Base-by-base conservation (phyloP, 495 filamentous ascomycete species). In the Penicillium simplicissimum region DNA sequence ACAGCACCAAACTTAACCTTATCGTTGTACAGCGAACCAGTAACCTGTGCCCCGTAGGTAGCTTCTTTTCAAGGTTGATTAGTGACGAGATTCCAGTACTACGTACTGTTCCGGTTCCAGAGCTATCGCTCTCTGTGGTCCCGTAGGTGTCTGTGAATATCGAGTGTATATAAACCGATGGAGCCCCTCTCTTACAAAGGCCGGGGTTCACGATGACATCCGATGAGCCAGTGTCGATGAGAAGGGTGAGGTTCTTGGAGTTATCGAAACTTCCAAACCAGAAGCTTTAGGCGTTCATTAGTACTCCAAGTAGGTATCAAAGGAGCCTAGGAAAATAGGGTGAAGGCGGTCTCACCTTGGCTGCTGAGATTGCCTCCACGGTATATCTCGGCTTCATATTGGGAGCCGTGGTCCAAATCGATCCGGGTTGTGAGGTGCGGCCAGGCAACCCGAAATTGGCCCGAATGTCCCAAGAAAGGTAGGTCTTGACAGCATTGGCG, bases 151-250 rank as follows among this genome's bases (percentile, higher is more conserved):
- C 59, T 5, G 43, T 55, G 31, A 67, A 64, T 9, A 49, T 60
- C 21, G 38, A 48, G 42, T 60, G 37, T 15, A 49, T 56, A 34
- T 49, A 52, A 14, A 49, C 38, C 1, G 52, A 56, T 0, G 34
- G 11, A 8, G 57, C 19, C 1, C 64, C 49, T 42, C 21, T 10
- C 21, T 51, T 58, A 35, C 63, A 67, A 21, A 42, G 11, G 17
- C 64, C 64, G 8, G 57, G 53, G 33, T 63, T 67, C 9, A 67
- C 13, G n/a, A 67, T 63, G 10, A 62, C 28, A 49, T 66, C 63
- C 11, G 59, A 42, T 0, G 59, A 66, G 10, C 59, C 63, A 7
- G 63, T 66, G 31, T 66, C 63, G 45, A 59, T 52, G 33, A 59
- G 49, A 13, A 52, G 43, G 5, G 57, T 49, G 13, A 51, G n/a